These are phyloP conservation scores for Baorangia bicolor DNA, from an alignment of 768 basidiomycete genomes.

Conservation along the genomic window DNA sequence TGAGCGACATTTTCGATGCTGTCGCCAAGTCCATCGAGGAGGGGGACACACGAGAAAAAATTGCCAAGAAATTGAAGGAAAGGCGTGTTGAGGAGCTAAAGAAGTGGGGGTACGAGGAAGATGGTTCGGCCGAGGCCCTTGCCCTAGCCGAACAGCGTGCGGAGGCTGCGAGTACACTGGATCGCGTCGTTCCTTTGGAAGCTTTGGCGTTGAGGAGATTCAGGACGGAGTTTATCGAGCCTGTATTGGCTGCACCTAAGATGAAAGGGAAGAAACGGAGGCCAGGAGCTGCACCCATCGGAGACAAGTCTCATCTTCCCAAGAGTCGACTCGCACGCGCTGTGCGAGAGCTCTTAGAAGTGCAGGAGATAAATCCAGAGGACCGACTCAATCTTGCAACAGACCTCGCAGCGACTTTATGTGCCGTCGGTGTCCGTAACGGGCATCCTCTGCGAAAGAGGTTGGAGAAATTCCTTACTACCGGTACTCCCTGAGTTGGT, in stretches of 20 bases:
- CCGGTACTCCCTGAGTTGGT: conserved; percentile 9
- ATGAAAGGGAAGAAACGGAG: conserved; percentile 49
- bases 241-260: conserved; percentile 66
- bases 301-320: conserved; percentile 42
- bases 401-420: conserved; percentile 51
- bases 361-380: conserved; percentile 44
- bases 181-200: conserved; percentile 63
- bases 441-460: conserved; percentile 71
- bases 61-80: conserved; percentile 58
- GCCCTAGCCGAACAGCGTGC: conserved; percentile 66
- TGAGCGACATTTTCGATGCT: conserved; percentile 62
- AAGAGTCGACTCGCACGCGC: conserved; percentile 70
- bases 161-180: conserved; percentile 67
- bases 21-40: conserved; percentile 53
- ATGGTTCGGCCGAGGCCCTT: conserved; percentile 46
- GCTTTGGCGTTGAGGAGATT: conserved; percentile 71
- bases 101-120: conserved; percentile 68
- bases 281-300: conserved; percentile 44
- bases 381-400: conserved; percentile 46
- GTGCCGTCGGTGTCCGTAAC: conserved; percentile 53
- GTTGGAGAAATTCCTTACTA: conserved; percentile 53
- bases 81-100: conserved; percentile 59
- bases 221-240: conserved; percentile 70
- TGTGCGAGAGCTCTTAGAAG: conserved; percentile 62
- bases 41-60: conserved; percentile 56